phyloP scores from a whole-genome alignment of 208 protist genomes.

The Crithidia sp. region DNA sequence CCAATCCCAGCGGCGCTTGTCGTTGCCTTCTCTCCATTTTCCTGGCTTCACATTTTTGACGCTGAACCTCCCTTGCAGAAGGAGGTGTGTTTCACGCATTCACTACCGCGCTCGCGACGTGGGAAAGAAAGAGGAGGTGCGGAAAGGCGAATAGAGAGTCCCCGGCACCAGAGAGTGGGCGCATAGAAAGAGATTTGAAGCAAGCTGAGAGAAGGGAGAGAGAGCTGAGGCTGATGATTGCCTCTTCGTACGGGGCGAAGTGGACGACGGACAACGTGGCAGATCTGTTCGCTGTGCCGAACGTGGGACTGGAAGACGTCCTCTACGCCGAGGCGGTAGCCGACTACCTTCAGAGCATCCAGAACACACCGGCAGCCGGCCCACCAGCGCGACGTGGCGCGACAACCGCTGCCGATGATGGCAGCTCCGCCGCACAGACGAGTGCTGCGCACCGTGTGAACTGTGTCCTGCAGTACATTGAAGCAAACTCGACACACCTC shows the following conservation, averaged over 20 bases:
- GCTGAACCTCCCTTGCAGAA: too few species aligned
- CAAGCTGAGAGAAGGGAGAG: not conserved
- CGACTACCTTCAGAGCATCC: conserved; percentile 32
- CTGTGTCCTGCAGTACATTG: conserved; percentile 24
- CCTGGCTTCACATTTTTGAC: too few species aligned
- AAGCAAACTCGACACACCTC: conserved; percentile 2
- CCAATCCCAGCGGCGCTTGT: too few species aligned
- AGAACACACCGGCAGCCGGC: not conserved
- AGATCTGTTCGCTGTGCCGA: conserved; percentile 12
- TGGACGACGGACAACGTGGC: conserved; percentile 25
- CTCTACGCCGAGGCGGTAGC: conserved; percentile 16
- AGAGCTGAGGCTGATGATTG: not conserved
- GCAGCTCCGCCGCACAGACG: not conserved
- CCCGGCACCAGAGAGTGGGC: not conserved
- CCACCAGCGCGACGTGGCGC: not conserved
- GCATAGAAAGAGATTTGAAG: not conserved
- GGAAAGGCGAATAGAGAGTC: too few species aligned
- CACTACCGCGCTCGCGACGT: too few species aligned
- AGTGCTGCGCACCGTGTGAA: conserved; percentile 2
- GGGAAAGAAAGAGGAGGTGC: too few species aligned
- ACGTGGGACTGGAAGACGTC: conserved; percentile 11
- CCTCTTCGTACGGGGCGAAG: not conserved
- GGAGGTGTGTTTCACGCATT: too few species aligned
- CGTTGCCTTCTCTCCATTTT: too few species aligned
- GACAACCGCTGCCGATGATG: not conserved